Conservation (phyloP, 2,329 filamentous ascomycete genomes). For the Venturia aucupariae region DNA sequence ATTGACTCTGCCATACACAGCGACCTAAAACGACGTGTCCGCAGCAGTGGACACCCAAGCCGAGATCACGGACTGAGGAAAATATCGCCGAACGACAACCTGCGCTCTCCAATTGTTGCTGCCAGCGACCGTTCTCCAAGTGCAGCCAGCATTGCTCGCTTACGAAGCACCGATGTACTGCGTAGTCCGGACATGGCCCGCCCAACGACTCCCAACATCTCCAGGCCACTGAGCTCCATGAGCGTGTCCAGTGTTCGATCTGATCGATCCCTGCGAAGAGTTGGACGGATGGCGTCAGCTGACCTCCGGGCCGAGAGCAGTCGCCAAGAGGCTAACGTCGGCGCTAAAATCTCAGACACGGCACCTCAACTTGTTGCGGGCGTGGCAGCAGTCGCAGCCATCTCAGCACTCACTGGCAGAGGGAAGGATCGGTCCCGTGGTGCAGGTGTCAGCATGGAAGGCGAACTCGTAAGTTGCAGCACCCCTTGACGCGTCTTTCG, state of each 20-base stretch:
- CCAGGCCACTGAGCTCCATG: slow-evolving; percentile 27
- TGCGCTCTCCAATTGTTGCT: slow-evolving; percentile 31
- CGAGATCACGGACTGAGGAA: slow-evolving; percentile 18
- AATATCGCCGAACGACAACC: slow-evolving; percentile 21
- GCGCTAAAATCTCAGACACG: slow-evolving; percentile 22
- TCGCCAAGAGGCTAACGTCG: slow-evolving; percentile 15
- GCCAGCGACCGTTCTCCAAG: slow-evolving; percentile 34
- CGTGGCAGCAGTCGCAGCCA: slow-evolving; percentile 38
- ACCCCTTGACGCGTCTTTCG: slow-evolving; percentile 2
- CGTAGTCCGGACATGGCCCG: slow-evolving; percentile 40
- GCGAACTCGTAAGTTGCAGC: slow-evolving; percentile 73
- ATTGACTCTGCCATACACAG: slow-evolving; percentile 33
- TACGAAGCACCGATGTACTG: slow-evolving; percentile 34
- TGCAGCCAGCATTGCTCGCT: slow-evolving; percentile 29
- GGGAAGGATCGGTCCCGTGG: slow-evolving; percentile 62
- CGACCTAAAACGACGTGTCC: slow-evolving; percentile 26
- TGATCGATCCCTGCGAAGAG: slow-evolving; percentile 60
- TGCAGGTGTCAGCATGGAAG: slow-evolving; percentile 70
- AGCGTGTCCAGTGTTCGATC: slow-evolving; percentile 50
- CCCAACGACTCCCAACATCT: slow-evolving; percentile 31
- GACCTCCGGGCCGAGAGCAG: slow-evolving; percentile 53
- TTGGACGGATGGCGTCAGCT: slow-evolving; percentile 59
- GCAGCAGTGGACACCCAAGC: slow-evolving; percentile 27
- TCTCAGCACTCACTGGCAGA: slow-evolving; percentile 64
- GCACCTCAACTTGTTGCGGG: slow-evolving; percentile 11